These are phyloP conservation scores for Lichtheimia ornata DNA, from an alignment of 371 early-diverging fungal species.

Conservation along the genomic window DNA sequence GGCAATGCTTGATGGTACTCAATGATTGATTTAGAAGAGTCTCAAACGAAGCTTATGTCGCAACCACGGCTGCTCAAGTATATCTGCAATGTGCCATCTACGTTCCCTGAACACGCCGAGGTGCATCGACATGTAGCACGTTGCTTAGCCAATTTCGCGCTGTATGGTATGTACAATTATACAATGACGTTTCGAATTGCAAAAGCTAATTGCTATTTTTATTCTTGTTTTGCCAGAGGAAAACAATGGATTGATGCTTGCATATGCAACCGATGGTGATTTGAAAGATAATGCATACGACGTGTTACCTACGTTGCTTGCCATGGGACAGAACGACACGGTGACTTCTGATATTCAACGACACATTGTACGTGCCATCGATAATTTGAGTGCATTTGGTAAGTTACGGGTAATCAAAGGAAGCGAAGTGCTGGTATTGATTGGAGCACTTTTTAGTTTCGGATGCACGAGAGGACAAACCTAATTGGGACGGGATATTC, in stretches of 20 bases:
- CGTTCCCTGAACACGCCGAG: slow-evolving; percentile 34
- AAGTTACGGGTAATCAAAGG: slow-evolving; percentile 3
- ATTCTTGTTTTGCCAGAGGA: slow-evolving; percentile 20
- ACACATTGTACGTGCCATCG: slow-evolving; percentile 47
- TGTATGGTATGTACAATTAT: slow-evolving; percentile 47
- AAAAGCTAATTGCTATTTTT: background rate
- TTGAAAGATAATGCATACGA: slow-evolving; percentile 27
- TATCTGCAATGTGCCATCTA: slow-evolving; percentile 39
- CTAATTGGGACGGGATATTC: slow-evolving; percentile 14
- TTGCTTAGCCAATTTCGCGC: slow-evolving; percentile 57
- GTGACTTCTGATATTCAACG: slow-evolving; percentile 36
- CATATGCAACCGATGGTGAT: background rate
- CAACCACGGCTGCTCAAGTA: slow-evolving; percentile 48
- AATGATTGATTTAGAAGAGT: slow-evolving; percentile 38
- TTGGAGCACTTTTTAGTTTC: background rate
- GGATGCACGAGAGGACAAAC: slow-evolving; percentile 6
- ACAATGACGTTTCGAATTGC: slow-evolving; percentile 11
- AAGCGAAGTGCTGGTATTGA: background rate
- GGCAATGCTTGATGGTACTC: no score
- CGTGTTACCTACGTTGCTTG: slow-evolving; percentile 49
- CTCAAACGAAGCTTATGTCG: slow-evolving; percentile 53
- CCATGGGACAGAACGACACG: slow-evolving; percentile 35
- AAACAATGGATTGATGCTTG: slow-evolving; percentile 26
- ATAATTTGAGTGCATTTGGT: slow-evolving; percentile 43
- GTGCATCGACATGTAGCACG: slow-evolving; percentile 60